phyloP scores from a whole-genome alignment of 257 asterid genomes.

The Linderniella brevidens region DNA sequence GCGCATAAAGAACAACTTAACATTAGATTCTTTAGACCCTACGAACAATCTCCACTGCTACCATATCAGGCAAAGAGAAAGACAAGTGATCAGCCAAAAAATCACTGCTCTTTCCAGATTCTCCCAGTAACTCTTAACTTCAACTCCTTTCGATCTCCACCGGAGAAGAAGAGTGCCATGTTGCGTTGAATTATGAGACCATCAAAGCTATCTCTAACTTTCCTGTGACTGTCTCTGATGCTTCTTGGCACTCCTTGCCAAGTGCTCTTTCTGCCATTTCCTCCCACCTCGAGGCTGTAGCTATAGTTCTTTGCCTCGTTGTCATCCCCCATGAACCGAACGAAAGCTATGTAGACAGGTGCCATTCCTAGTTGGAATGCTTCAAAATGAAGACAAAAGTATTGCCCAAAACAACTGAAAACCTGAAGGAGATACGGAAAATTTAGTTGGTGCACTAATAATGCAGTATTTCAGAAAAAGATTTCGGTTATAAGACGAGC shows the following conservation, averaged over 20 bases:
- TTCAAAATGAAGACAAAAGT: constrained; percentile 11
- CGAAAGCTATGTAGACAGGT: constrained; percentile 9
- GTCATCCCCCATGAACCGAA: constrained; percentile 13
- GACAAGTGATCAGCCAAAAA: no score
- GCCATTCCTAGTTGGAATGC: constrained; percentile 12
- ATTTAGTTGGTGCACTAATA: no score
- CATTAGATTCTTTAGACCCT: no score
- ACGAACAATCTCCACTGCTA: no score
- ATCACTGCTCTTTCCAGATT: constrained; percentile 13
- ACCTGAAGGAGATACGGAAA: constrained; percentile 1
- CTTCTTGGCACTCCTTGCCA: constrained; percentile 18
- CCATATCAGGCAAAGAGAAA: no score
- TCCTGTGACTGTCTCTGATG: constrained; percentile 12
- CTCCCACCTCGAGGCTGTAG: constrained; percentile 11
- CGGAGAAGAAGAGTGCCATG: constrained; percentile 16
- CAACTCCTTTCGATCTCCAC: constrained; percentile 14
- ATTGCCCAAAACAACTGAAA: constrained; percentile 12
- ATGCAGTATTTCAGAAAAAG: not conserved
- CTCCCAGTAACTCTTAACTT: constrained; percentile 14
- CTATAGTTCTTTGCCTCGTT: constrained; percentile 9
- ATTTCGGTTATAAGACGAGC: no score
- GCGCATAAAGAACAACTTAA: no score
- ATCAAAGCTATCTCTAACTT: constrained; percentile 14
- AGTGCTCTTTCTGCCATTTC: constrained; percentile 11
- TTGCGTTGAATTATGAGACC: constrained; percentile 13